Evolutionary conservation across 306 rosid species (phyloP).

Genomic region (Trichosanthes truncata): DNA sequence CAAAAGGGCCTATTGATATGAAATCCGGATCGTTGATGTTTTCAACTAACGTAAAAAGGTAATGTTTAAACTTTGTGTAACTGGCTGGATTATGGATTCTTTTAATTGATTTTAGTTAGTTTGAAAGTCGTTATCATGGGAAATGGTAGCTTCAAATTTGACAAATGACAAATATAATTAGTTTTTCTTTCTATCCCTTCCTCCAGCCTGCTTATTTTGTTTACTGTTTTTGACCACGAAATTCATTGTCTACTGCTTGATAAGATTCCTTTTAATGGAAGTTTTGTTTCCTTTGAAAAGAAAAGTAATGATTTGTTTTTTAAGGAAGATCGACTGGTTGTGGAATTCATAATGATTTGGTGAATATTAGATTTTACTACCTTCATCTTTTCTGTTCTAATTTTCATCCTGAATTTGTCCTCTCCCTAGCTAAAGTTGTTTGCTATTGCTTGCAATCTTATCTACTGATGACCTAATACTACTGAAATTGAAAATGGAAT

Average conservation of each 20-base stretch:
- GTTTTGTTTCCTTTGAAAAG: not conserved
- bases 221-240: not conserved
- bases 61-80: not conserved
- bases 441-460: not conserved
- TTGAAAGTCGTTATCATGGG: not conserved
- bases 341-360: not conserved
- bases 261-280: not conserved
- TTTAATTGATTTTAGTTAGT: not conserved
- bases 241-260: not conserved
- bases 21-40: not conserved
- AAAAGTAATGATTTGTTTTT: not conserved
- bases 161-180: not conserved
- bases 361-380: not conserved
- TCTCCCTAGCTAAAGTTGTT: not conserved
- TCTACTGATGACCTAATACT: not conserved
- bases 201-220: not conserved
- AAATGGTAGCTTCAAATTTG: not conserved
- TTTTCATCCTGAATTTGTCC: not conserved
- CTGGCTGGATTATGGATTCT: not conserved
- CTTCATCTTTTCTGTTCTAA: not conserved
- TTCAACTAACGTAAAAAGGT: not conserved
- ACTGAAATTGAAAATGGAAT: constrained; percentile 1
- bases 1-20: not conserved
- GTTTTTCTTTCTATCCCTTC: not conserved
- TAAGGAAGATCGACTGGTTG: not conserved